Base-by-base conservation (phyloP, 2,329 filamentous ascomycete genomes). In the Talaromyces sp. region DNA sequence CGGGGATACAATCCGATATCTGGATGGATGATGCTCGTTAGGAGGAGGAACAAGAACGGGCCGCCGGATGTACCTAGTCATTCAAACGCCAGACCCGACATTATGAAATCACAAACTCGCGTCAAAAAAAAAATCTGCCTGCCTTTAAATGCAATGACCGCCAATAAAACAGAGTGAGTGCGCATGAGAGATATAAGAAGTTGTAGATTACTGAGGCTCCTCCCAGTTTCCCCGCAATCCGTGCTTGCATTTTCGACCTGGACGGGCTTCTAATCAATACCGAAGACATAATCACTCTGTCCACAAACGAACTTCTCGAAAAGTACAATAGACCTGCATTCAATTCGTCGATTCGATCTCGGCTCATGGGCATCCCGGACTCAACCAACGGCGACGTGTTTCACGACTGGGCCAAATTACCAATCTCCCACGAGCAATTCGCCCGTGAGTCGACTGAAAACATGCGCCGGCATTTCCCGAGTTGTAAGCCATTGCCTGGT, bases 201-300 rank as follows among this genome's bases (percentile, higher is more conserved):
- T 31, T 31, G 27, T 31, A 31, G 6, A 31, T 31, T 8, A 31
- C 27, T 31, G 27, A 31, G 27, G 27, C 27, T 7, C 4, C 3
- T 7, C 5, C 27, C 60, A 72, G 68, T 27, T 71, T 73, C 66
- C 69, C 71, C 31, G 66, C 69, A 41, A 66, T 75, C 33, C 71
- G 74, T 24, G 74, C 74, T 54, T 75, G 72, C 66, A 76, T 77
- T 56, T 77, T 76, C 50, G 74, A 76, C 66, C 68, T 76, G 65
- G 75, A 76, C 57, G 74, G 75, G 2, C 70, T 74, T 7, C 73
- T 77, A 57, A 72, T 76, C 66, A 74, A 76, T 60, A 71, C 74
- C 37, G 75, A 77, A 67, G 74, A 76, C 66, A 73, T 73, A 35
- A 71, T 74, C 35, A 71, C 70, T 31, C 50, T 56, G 14, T 68